phyloP scores from a whole-genome alignment of 345 rosid species.

The Brassica napus region DNA sequence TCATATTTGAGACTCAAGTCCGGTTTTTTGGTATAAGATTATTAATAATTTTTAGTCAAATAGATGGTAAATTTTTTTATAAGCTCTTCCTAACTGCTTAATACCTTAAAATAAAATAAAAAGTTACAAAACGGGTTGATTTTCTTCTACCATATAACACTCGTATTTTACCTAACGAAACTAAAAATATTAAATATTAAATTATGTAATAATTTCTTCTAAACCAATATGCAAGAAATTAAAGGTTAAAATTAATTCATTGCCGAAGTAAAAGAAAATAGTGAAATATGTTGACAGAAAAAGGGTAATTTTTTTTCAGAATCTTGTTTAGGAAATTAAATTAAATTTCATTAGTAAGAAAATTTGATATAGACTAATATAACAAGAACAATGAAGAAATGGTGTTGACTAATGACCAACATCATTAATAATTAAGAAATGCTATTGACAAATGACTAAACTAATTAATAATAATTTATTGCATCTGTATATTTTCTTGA shows the following conservation, averaged over 20 bases:
- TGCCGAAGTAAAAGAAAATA: not conserved
- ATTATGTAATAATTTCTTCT: not conserved
- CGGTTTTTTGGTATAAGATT: too few species aligned
- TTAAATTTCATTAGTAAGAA: not conserved
- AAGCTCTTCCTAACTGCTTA: too few species aligned
- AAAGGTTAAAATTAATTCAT: not conserved
- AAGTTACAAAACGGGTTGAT: not conserved
- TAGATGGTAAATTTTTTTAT: too few species aligned
- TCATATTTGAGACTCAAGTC: too few species aligned
- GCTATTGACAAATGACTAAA: not conserved
- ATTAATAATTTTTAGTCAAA: too few species aligned
- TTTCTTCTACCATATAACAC: too few species aligned
- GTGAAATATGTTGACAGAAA: not conserved
- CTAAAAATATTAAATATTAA: not conserved
- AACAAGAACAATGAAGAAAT: not conserved
- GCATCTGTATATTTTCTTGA: slow-evolving; percentile 2
- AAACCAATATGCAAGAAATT: not conserved
- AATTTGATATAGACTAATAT: not conserved
- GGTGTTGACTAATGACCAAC: not conserved
- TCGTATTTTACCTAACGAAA: not conserved
- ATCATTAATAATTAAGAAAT: not conserved
- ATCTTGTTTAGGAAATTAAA: not conserved
- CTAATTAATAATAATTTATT: not conserved
- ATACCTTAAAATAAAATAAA: not conserved
- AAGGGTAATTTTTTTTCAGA: not conserved